Conservation (phyloP, 768 basidiomycete genomes). For the Cystoderma amianthinum region DNA sequence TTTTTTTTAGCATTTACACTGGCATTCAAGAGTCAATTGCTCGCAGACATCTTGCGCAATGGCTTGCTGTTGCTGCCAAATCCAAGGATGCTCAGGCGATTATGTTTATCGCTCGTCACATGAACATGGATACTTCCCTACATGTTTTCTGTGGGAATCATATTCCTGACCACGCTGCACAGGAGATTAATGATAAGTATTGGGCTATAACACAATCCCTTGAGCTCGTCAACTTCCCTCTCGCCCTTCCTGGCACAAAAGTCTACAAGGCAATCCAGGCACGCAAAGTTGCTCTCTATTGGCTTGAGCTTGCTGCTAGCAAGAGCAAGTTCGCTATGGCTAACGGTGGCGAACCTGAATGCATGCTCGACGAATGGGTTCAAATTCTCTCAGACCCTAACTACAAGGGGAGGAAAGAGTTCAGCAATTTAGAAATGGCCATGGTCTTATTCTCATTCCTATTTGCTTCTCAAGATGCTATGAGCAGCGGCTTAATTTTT, state of each 20-base stretch:
- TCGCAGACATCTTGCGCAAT: constrained; percentile 65
- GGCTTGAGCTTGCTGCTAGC: constrained; percentile 73
- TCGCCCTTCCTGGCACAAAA: constrained; percentile 93
- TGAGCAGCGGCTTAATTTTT: constrained; percentile 95
- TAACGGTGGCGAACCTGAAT: constrained; percentile 70
- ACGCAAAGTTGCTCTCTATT: constrained; percentile 76
- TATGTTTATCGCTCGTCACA: constrained; percentile 88
- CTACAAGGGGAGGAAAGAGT: constrained; percentile 78
- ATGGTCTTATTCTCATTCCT: constrained; percentile 97
- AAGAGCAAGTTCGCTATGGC: constrained; percentile 81
- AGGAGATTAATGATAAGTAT: constrained; percentile 88
- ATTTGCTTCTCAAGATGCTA: constrained; percentile 95
- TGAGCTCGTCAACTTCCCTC: constrained; percentile 97
- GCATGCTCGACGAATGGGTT: constrained; percentile 94
- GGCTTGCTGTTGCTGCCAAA: constrained; percentile 55
- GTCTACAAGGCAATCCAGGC: constrained; percentile 91
- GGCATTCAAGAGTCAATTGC: constrained; percentile 77
- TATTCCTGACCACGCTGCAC: constrained; percentile 71
- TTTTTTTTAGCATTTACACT: constrained; percentile 62
- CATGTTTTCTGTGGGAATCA: constrained; percentile 92
- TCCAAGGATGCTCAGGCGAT: constrained; percentile 48
- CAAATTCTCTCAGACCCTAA: constrained; percentile 55
- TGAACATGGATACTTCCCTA: constrained; percentile 97
- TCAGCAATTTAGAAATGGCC: constrained; percentile 91
- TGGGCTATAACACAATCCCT: constrained; percentile 94